Conservation (phyloP, 2,329 filamentous ascomycete species). For the Chaetomium sp. region DNA sequence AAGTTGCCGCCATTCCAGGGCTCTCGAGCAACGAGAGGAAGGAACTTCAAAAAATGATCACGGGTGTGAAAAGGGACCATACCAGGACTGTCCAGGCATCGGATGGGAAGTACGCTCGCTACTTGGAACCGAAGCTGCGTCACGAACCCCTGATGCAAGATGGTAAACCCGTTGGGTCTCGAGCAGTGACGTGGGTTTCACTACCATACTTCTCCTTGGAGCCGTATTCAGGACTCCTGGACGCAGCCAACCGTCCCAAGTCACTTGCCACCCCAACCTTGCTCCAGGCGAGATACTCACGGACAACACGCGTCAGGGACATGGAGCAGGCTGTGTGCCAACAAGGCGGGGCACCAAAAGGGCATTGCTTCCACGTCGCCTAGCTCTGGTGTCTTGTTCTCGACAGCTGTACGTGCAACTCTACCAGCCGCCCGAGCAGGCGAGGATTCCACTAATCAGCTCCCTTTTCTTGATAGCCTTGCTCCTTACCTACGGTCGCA, state of each 20-base stretch:
- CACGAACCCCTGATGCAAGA: slow-evolving; percentile 40
- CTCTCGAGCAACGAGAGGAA: slow-evolving; percentile 36
- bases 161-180: slow-evolving; percentile 25
- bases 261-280: slow-evolving; percentile 49
- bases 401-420: slow-evolving; percentile 42
- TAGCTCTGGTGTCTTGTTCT: slow-evolving; percentile 53
- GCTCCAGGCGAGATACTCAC: slow-evolving; percentile 48
- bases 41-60: slow-evolving; percentile 38
- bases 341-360: slow-evolving; percentile 40
- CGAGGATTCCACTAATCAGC: slow-evolving; percentile 43
- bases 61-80: slow-evolving; percentile 43
- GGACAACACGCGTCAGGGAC: slow-evolving; percentile 45
- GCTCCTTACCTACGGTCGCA: slow-evolving; percentile 48
- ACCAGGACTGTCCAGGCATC: slow-evolving; percentile 44
- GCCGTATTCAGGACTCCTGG: slow-evolving; percentile 45
- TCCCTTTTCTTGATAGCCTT: slow-evolving; percentile 31
- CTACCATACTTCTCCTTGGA: slow-evolving; percentile 53
- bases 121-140: slow-evolving; percentile 47
- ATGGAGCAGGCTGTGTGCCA: slow-evolving; percentile 52
- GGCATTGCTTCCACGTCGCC: slow-evolving; percentile 50
- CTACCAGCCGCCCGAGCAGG: slow-evolving; percentile 30
- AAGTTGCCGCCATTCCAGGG: slow-evolving; percentile 41
- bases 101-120: slow-evolving; percentile 44
- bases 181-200: slow-evolving; percentile 46
- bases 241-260: slow-evolving; percentile 35